Evolutionary conservation across 139 green algal species (phyloP).

Genomic region (Chlorella sp.): DNA sequence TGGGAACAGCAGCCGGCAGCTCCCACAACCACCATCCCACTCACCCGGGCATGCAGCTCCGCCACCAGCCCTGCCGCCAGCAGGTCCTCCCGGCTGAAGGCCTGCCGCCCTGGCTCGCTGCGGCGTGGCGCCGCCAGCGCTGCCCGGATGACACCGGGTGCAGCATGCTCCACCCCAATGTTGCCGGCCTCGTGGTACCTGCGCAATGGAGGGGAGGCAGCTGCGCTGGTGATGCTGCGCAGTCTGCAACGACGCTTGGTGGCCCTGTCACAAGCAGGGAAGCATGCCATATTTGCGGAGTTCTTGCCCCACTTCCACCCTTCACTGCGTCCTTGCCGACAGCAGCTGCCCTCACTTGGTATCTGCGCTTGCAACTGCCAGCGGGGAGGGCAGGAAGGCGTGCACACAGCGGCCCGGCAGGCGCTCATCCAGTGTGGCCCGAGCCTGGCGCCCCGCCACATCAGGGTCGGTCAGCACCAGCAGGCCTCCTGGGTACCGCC

Average conservation of each 20-base stretch:
- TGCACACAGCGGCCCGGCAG: conserved; percentile 46
- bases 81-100: conserved; percentile 49
- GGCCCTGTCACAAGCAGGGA: neutral
- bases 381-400: conserved; percentile 50
- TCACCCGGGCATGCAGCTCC: conserved; percentile 29
- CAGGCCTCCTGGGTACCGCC: conserved; percentile 2
- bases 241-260: neutral
- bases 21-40: neutral
- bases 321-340: too few species aligned
- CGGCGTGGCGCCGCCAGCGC: conserved; percentile 33
- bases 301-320: too few species aligned
- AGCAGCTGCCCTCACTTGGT: neutral
- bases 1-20: too few species aligned
- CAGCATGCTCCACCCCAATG: conserved; percentile 63
- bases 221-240: neutral
- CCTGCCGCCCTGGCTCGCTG: neutral
- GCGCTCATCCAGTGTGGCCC: conserved; percentile 36
- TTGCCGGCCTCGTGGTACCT: conserved; percentile 58
- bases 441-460: conserved; percentile 54
- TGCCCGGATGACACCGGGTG: conserved; percentile 17
- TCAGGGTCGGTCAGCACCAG: conserved; percentile 61
- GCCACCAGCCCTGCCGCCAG: conserved; percentile 29
- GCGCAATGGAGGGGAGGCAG: neutral
- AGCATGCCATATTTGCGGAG: too few species aligned
- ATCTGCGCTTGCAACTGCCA: conserved; percentile 9